These are phyloP conservation scores for Symmetrospora coprosmae DNA, from an alignment of 768 basidiomycete species.

Conservation along the genomic window DNA sequence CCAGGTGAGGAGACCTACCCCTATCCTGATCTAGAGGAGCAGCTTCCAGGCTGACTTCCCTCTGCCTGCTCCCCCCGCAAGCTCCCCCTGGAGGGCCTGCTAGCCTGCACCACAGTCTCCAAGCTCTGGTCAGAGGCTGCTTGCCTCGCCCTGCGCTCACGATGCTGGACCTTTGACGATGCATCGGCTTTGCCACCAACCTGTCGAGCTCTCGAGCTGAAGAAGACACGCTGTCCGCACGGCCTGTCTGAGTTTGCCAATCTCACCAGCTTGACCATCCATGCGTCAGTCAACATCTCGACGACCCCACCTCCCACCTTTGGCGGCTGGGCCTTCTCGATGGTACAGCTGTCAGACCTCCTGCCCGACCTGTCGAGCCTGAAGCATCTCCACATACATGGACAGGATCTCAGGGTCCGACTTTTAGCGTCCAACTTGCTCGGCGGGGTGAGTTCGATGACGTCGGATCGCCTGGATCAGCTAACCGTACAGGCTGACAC, in stretches of 20 bases:
- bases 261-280: neutral
- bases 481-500: neutral
- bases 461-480: neutral
- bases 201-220: neutral
- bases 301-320: neutral
- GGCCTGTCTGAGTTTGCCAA: neutral
- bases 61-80: neutral
- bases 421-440: neutral
- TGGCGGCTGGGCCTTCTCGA: neutral
- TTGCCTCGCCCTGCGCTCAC: neutral
- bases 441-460: neutral
- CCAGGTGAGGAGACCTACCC: neutral
- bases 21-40: no score
- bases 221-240: neutral
- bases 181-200: neutral
- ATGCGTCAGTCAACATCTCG: neutral
- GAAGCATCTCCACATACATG: neutral
- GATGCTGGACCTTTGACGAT: neutral
- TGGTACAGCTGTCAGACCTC: neutral
- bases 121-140: neutral
- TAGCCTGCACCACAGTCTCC: slow-evolving; percentile 8
- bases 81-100: neutral
- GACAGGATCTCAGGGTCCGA: slow-evolving; percentile 1
- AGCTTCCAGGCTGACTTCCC: neutral
- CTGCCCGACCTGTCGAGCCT: neutral